A percentile compares a stretch with the other conserved stretches of the same genome.
Conservation (phyloP, 257 asterid genomes). For the Fraxinus pennsylvanica region DNA sequence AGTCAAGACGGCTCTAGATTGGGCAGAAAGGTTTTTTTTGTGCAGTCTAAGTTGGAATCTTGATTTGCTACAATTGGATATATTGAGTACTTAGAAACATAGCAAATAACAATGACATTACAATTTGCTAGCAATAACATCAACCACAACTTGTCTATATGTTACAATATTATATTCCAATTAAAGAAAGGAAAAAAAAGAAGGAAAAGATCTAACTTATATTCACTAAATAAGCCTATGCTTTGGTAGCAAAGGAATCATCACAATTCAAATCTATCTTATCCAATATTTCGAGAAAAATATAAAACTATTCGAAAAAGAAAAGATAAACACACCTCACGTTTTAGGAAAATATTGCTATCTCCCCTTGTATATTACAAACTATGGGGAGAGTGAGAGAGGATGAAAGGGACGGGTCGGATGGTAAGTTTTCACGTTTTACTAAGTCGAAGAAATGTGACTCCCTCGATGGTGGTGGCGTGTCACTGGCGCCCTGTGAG, state of each 20-base stretch:
- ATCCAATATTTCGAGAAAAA: slow-evolving; percentile 30
- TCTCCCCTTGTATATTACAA: slow-evolving; percentile 46
- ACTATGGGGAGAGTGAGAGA: background rate
- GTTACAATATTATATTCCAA: slow-evolving; percentile 18
- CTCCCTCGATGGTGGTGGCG: background rate
- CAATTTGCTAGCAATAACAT: background rate
- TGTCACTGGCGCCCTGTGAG: slow-evolving; percentile 12
- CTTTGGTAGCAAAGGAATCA: slow-evolving; percentile 37
- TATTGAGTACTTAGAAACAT: background rate
- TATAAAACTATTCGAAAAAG: background rate
- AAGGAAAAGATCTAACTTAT: slow-evolving; percentile 19
- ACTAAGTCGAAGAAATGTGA: background rate
- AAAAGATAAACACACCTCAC: slow-evolving; percentile 32
- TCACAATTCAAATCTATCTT: slow-evolving; percentile 44
- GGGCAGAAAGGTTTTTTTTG: background rate
- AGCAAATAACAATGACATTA: background rate
- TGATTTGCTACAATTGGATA: background rate
- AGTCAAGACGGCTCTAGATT: too few relatives aligned
- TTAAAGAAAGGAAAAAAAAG: background rate
- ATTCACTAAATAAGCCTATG: slow-evolving; percentile 29
- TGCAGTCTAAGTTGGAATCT: background rate
- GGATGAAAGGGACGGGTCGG: background rate
- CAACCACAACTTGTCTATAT: background rate
- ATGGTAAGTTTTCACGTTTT: background rate
- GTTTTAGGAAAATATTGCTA: slow-evolving; percentile 28